These are phyloP conservation scores for Verticillium zaregamsianum DNA, from an alignment of 2,329 filamentous ascomycete genomes.

Conservation along the genomic window DNA sequence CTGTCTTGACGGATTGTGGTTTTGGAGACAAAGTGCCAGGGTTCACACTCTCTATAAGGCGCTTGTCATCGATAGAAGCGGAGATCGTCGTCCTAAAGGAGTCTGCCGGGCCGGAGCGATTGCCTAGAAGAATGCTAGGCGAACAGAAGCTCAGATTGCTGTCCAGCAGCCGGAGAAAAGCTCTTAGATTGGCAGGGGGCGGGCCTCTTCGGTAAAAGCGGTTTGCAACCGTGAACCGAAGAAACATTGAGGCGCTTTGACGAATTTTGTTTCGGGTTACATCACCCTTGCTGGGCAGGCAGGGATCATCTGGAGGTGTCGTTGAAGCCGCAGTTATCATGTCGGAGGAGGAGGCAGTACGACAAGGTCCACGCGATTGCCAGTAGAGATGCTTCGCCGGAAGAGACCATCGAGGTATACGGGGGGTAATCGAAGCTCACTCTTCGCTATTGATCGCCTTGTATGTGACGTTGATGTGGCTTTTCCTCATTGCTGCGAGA, in stretches of 20 bases:
- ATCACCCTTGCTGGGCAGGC: background rate
- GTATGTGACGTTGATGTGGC: no score
- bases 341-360: no score
- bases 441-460: no score
- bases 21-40: background rate
- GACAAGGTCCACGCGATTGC: no score
- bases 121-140: conserved; percentile 30
- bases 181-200: conserved; percentile 7
- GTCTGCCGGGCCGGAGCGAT: conserved; percentile 28
- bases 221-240: conserved; percentile 15
- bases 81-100: conserved; percentile 31
- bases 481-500: no score
- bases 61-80: conserved; percentile 22
- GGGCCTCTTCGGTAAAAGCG: conserved; percentile 18
- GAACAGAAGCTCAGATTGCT: conserved; percentile 6
- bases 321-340: background rate
- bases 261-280: background rate
- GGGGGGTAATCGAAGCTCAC: no score
- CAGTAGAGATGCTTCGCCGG: no score
- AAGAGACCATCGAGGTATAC: no score
- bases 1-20: background rate
- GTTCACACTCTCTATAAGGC: background rate
- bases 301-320: background rate
- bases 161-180: conserved; percentile 7
- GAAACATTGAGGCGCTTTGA: background rate